These are phyloP conservation scores for Epichloe hybrida DNA, from an alignment of 2,329 filamentous ascomycete species.

Conservation along the genomic window DNA sequence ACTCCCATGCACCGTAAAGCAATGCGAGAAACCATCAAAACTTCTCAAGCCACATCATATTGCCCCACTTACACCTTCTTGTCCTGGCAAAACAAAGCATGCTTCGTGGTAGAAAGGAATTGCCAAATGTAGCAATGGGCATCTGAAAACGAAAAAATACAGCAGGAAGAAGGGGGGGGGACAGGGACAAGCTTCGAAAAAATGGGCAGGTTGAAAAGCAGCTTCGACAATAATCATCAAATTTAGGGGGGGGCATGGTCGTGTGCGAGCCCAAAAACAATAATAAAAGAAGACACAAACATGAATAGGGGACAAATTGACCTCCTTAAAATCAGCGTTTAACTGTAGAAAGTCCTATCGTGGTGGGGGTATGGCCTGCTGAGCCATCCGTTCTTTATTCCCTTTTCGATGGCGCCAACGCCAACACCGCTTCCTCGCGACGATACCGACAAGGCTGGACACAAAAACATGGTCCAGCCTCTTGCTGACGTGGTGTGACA, in stretches of 20 bases:
- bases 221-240: neutral
- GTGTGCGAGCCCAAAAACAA: neutral
- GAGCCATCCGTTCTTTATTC: neutral
- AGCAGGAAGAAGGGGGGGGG: neutral
- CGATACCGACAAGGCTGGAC: neutral
- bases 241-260: neutral
- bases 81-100: neutral
- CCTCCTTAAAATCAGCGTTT: neutral
- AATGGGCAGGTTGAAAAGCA: no score
- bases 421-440: neutral
- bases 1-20: conserved; percentile 1
- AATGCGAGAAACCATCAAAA: neutral
- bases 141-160: neutral
- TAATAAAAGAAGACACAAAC: neutral
- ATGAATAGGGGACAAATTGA: neutral
- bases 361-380: neutral
- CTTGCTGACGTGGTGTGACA: neutral
- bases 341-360: neutral
- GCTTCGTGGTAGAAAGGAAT: neutral
- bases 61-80: neutral
- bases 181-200: no score
- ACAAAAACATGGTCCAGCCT: neutral
- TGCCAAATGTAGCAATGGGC: neutral
- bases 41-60: neutral
- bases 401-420: neutral